A percentile compares a stretch with the other conserved stretches of the same genome.
Conservation (phyloP, 768 basidiomycete species). For the Fistulinella prunicolor region DNA sequence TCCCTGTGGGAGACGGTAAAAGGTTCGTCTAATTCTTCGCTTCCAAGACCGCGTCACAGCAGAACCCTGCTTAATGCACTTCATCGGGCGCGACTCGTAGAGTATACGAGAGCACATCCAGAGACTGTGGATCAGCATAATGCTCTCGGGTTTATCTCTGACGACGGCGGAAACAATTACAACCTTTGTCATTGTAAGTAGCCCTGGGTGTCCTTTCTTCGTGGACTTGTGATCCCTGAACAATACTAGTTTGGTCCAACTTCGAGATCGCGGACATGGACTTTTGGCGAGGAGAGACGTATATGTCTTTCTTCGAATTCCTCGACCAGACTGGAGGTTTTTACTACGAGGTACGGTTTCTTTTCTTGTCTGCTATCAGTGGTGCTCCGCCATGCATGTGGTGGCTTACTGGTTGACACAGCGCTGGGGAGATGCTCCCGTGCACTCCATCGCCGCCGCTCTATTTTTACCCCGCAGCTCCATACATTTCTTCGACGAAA, state of each 20-base stretch:
- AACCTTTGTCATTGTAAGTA: conserved; percentile 63
- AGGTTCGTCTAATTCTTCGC: conserved; percentile 37
- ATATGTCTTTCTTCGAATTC: conserved; percentile 79
- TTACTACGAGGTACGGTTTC: conserved; percentile 68
- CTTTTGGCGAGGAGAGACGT: conserved; percentile 82
- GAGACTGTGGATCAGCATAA: conserved; percentile 52
- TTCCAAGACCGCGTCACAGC: no score
- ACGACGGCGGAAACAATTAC: conserved; percentile 60
- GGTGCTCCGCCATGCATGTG: not conserved
- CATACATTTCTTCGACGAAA: conserved; percentile 94
- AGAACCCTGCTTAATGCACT: conserved; percentile 32
- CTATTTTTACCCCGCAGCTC: conserved; percentile 85
- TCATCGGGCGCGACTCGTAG: conserved; percentile 15
- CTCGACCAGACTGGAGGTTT: conserved; percentile 82
- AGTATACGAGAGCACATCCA: conserved; percentile 37
- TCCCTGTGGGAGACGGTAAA: conserved; percentile 62
- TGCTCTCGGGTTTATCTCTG: conserved; percentile 58
- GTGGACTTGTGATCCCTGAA: conserved; percentile 1
- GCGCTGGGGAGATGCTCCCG: conserved; percentile 94
- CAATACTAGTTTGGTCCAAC: conserved; percentile 77
- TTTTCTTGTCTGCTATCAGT: not conserved
- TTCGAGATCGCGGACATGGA: conserved; percentile 89
- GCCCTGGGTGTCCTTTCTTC: not conserved
- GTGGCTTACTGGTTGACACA: conserved; percentile 26
- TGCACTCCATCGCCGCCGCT: conserved; percentile 89